Conservation (phyloP, 2,329 filamentous ascomycete genomes). For the Lomentospora prolificans region DNA sequence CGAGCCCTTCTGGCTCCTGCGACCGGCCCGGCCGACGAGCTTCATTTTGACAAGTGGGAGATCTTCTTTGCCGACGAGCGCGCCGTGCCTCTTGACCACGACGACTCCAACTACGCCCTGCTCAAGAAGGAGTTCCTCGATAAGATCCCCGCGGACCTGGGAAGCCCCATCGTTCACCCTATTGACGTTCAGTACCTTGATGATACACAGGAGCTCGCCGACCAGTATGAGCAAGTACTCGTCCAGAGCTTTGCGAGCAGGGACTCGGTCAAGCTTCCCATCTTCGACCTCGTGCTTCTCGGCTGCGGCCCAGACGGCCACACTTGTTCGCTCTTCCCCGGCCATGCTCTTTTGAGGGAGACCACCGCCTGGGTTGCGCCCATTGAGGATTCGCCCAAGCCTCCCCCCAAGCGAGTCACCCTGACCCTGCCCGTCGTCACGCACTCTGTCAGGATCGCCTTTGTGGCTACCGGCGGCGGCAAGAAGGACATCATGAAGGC, state of each 20-base stretch:
- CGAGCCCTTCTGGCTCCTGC: slow-evolving; percentile 62
- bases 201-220: slow-evolving; percentile 84
- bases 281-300: slow-evolving; percentile 89
- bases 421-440: slow-evolving; percentile 84
- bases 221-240: slow-evolving; percentile 83
- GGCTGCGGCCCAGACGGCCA: slow-evolving; percentile 95
- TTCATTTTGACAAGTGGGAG: slow-evolving; percentile 83
- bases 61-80: slow-evolving; percentile 99
- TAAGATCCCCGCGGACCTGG: slow-evolving; percentile 64
- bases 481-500: slow-evolving; percentile 90
- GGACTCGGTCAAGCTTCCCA: slow-evolving; percentile 87
- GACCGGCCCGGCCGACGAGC: slow-evolving; percentile 44
- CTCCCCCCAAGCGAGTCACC: slow-evolving; percentile 81
- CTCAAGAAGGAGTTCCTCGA: slow-evolving; percentile 80
- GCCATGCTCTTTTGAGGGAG: slow-evolving; percentile 78
- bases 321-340: slow-evolving; percentile 93
- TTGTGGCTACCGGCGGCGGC: slow-evolving; percentile 78
- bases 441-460: slow-evolving; percentile 77
- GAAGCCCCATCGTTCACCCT: slow-evolving; percentile 63
- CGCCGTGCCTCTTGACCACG: slow-evolving; percentile 81
- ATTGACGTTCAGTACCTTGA: slow-evolving; percentile 59
- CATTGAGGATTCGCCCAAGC: slow-evolving; percentile 91
- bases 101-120: slow-evolving; percentile 88
- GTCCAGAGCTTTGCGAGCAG: slow-evolving; percentile 80
- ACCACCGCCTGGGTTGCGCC: slow-evolving; percentile 83